Percentiles rank a stretch among this genome's conserved stretches.
These are phyloP conservation scores for Lachancea fermentati DNA, from an alignment of 805 yeast species.

Conservation along the genomic window DNA sequence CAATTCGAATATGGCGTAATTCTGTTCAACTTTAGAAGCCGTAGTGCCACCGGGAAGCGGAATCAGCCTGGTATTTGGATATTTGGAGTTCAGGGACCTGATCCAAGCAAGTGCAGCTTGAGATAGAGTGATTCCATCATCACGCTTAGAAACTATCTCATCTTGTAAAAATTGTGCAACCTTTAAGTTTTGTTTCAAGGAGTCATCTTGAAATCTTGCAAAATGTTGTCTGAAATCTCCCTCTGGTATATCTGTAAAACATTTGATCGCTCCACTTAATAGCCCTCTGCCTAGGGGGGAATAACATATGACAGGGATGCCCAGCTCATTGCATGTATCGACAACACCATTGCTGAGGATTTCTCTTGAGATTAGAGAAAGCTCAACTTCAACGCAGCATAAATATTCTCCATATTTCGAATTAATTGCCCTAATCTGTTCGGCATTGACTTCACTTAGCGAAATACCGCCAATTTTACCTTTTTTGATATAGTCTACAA, in stretches of 20 bases:
- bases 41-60: constrained; percentile 82
- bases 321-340: constrained; percentile 48
- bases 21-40: constrained; percentile 53
- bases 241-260: constrained; percentile 42
- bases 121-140: constrained; percentile 47
- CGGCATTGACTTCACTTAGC: constrained; percentile 64
- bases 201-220: constrained; percentile 58
- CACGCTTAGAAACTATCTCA: constrained; percentile 41
- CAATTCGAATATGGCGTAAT: constrained; percentile 41
- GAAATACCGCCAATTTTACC: constrained; percentile 70
- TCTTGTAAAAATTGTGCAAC: constrained; percentile 46
- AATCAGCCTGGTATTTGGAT: constrained; percentile 44
- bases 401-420: constrained; percentile 46
- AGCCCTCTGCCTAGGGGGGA: constrained; percentile 81
- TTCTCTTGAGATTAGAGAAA: constrained; percentile 64
- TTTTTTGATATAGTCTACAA: constrained; percentile 52
- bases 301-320: constrained; percentile 69
- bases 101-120: constrained; percentile 72
- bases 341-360: constrained; percentile 58
- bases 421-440: constrained; percentile 54
- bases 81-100: constrained; percentile 37
- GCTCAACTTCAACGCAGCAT: constrained; percentile 71
- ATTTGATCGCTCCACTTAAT: constrained; percentile 55
- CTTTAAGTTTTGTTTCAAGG: constrained; percentile 45
- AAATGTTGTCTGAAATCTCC: constrained; percentile 49